A percentile compares a stretch with the other conserved stretches of the same genome.
Evolutionary conservation across 2,329 filamentous ascomycete species (phyloP).

Genomic region (Colletotrichum liaoningense): DNA sequence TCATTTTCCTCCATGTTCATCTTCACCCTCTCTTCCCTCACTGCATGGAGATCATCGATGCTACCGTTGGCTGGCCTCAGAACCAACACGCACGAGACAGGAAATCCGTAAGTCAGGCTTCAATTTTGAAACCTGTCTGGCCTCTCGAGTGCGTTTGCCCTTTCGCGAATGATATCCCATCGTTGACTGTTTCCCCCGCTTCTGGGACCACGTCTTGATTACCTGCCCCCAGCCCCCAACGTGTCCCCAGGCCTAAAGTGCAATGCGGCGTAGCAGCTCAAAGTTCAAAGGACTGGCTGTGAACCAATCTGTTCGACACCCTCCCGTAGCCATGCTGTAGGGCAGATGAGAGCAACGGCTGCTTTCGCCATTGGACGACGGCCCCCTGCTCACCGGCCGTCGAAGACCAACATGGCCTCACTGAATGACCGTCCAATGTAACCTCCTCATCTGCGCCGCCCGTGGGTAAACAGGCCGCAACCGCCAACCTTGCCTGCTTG

Average conservation of each 20-base stretch:
- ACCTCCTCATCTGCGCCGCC: slow-evolving; percentile 21
- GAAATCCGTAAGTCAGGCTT: background rate
- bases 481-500: slow-evolving; percentile 12
- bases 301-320: background rate
- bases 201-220: slow-evolving; percentile 12
- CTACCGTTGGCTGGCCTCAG: background rate
- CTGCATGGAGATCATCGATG: background rate
- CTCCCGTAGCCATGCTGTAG: slow-evolving; percentile 16
- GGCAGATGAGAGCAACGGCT: slow-evolving; percentile 17
- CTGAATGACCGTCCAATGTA: slow-evolving; percentile 25
- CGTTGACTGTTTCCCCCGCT: slow-evolving; percentile 19
- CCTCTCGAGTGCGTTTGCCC: background rate
- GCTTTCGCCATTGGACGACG: slow-evolving; percentile 9
- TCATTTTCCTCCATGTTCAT: background rate
- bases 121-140: background rate
- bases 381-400: slow-evolving; percentile 17
- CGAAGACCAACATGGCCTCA: slow-evolving; percentile 24
- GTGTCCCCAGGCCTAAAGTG: background rate
- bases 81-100: background rate
- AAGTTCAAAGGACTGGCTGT: slow-evolving; percentile 21
- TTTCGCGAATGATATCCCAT: slow-evolving; percentile 21
- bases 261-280: slow-evolving; percentile 25
- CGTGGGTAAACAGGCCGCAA: slow-evolving; percentile 23
- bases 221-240: slow-evolving; percentile 1
- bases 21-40: background rate